Percentiles rank a stretch among this genome's conserved stretches.
These are phyloP conservation scores for Oryza glaberrima DNA, from an alignment of 176 grass and related monocot species.

Conservation along the genomic window DNA sequence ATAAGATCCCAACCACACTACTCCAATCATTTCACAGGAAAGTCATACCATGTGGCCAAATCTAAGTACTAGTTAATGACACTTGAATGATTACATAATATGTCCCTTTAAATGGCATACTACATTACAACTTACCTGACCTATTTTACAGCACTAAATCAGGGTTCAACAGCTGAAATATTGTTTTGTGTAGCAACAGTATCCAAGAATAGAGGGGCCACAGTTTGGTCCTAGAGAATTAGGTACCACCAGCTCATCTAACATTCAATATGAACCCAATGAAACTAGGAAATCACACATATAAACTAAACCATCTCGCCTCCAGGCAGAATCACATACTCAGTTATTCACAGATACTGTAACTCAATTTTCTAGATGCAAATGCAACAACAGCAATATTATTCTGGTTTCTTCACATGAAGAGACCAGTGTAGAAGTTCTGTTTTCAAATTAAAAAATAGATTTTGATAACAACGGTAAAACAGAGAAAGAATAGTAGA, in stretches of 20 bases:
- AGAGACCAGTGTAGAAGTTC: constrained; percentile 19
- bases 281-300: neutral
- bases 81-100: too few relatives aligned
- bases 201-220: neutral
- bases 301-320: neutral
- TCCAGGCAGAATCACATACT: neutral
- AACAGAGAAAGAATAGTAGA: constrained; percentile 41
- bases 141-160: too few relatives aligned
- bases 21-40: too few relatives aligned
- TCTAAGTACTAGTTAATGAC: too few relatives aligned
- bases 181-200: neutral
- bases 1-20: too few relatives aligned
- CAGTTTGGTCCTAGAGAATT: neutral
- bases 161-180: too few relatives aligned
- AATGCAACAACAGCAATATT: neutral
- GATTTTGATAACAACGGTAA: constrained; percentile 21
- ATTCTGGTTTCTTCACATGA: constrained; percentile 1
- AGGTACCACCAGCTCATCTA: neutral
- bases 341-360: neutral
- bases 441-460: neutral
- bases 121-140: too few relatives aligned
- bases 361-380: constrained; percentile 25
- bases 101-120: too few relatives aligned
- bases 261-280: neutral
- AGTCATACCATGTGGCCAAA: too few relatives aligned